Percentiles rank a stretch among this genome's conserved stretches.
phyloP scores from a whole-genome alignment of 2,329 filamentous ascomycete species.

The Anisogramma anomala region DNA sequence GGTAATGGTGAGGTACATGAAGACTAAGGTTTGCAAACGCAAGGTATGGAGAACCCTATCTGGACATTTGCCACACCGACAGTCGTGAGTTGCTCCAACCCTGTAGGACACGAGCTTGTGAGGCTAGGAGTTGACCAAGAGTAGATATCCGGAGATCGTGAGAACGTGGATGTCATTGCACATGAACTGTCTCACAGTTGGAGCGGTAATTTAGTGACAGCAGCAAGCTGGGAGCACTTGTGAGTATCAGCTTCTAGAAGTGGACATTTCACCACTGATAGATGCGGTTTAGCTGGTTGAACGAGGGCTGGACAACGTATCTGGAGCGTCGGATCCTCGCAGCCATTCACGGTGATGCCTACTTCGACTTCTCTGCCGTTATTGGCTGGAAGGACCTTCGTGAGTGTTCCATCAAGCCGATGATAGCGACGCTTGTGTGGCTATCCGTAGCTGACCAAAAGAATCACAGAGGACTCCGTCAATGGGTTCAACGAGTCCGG shows the following conservation, averaged over 20 bases:
- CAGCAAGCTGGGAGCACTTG: conserved; percentile 73
- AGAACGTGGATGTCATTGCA: conserved; percentile 93
- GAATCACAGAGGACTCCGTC: conserved; percentile 68
- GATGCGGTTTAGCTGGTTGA: conserved; percentile 45
- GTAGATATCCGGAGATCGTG: conserved; percentile 63
- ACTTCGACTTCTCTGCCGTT: conserved; percentile 89
- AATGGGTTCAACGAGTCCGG: conserved; percentile 54
- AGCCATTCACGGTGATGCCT: conserved; percentile 66
- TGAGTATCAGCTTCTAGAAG: conserved; percentile 25
- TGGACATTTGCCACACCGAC: conserved; percentile 75
- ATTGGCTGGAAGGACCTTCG: conserved; percentile 86
- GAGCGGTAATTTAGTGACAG: conserved; percentile 78
- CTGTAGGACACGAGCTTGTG: background rate
- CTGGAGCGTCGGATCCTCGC: conserved; percentile 76
- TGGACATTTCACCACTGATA: background rate
- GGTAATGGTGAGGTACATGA: background rate
- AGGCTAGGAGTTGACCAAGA: conserved; percentile 47
- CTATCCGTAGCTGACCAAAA: too few species aligned
- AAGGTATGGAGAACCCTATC: conserved; percentile 80
- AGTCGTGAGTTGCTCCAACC: background rate
- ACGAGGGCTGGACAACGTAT: conserved; percentile 87
- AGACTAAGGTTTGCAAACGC: conserved; percentile 15
- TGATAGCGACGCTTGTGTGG: too few species aligned
- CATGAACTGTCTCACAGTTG: conserved; percentile 70
- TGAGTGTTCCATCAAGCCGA: too few species aligned